Evolutionary conservation across 2,329 filamentous ascomycete genomes (phyloP), one percentile per base, ranked within the genome.

Genomic region (Cercospora brassicicola): DNA sequence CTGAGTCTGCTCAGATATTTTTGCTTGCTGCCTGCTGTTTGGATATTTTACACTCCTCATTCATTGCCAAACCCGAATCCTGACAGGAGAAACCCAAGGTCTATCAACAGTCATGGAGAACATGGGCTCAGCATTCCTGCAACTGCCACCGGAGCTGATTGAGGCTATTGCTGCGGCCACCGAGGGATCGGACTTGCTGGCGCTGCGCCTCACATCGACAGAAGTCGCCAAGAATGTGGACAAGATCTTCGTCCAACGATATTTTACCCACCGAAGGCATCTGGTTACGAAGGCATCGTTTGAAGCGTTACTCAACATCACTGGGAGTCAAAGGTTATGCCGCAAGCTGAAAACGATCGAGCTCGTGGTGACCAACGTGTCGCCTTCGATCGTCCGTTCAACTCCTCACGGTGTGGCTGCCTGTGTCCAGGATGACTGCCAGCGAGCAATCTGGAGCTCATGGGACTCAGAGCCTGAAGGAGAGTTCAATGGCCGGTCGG

Each of bases 101-200:
- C 18, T 23, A 62, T n/a, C n/a, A 45, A 45, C 53, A 31, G 15
- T 57, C 53, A 57, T 31, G 26, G 26, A 57, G 13, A 51, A 15
- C 23, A 57, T 64, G 62, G 28, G 28, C 13, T 42, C 30, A 51
- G 23, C 48, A 23, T 84, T 98, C 53, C 98, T 99, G 94, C 85
- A 93, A 70, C 85, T 99, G 15, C 83, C 91, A 0, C 85, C 88
- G 0, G 94, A 97, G 79, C 96, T 93, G 0, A 92, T 91, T 73
- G 86, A 92, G 75, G 94, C 95, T n/a, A 97, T 99, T 72, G 94
- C 99, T 76, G 81, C 62, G 10, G 62, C 62, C 28, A 64, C 51
- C 23, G 31, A 64, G 23, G 48, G 51, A 10, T 23, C 26, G 13
- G 55, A 65, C n/a, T 26, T 65, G 36, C 55, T 65, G 9, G 23